Percentiles rank a stretch among this genome's conserved stretches.
phyloP scores from a whole-genome alignment of 1,284 basidiomycete species.

The Inonotus obliquus region DNA sequence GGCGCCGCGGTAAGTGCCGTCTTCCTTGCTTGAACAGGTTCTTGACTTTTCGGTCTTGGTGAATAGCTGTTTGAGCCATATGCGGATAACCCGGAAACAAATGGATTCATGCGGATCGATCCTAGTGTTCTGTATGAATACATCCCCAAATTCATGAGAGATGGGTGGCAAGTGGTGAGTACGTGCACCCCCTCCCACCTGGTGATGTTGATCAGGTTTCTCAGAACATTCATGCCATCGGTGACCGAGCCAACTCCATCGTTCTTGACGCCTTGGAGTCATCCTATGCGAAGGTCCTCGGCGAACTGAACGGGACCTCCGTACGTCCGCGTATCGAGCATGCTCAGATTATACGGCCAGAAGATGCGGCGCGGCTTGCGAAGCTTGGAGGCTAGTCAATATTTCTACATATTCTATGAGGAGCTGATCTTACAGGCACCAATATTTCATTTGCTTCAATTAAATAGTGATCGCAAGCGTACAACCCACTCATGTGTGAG shows the following conservation, averaged over 20 bases:
- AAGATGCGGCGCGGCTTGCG: conserved; percentile 68
- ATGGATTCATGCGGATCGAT: conserved; percentile 73
- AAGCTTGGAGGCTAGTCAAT: conserved; percentile 58
- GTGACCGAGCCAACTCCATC: conserved; percentile 84
- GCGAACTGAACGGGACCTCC: conserved; percentile 53
- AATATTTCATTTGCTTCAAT: background rate
- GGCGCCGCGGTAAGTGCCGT: conserved; percentile 72
- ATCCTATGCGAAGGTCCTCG: conserved; percentile 38
- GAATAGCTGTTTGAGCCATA: conserved; percentile 72
- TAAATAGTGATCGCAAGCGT: conserved; percentile 80
- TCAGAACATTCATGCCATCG: conserved; percentile 88
- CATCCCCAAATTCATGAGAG: conserved; percentile 66
- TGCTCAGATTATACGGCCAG: conserved; percentile 75
- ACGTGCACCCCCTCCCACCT: background rate
- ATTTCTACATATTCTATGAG: background rate
- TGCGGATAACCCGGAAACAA: conserved; percentile 69
- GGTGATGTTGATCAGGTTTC: conserved; percentile 5
- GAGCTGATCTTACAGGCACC: background rate
- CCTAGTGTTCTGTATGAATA: conserved; percentile 57
- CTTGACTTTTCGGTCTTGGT: background rate
- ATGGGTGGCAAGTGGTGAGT: conserved; percentile 80
- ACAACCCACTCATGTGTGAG: conserved; percentile 88
- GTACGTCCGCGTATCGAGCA: conserved; percentile 84
- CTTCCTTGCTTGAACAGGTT: background rate
- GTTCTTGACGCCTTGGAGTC: conserved; percentile 78